Base-by-base conservation (phyloP, 495 filamentous ascomycete genomes). In the Massariosphaeria phaeospora region DNA sequence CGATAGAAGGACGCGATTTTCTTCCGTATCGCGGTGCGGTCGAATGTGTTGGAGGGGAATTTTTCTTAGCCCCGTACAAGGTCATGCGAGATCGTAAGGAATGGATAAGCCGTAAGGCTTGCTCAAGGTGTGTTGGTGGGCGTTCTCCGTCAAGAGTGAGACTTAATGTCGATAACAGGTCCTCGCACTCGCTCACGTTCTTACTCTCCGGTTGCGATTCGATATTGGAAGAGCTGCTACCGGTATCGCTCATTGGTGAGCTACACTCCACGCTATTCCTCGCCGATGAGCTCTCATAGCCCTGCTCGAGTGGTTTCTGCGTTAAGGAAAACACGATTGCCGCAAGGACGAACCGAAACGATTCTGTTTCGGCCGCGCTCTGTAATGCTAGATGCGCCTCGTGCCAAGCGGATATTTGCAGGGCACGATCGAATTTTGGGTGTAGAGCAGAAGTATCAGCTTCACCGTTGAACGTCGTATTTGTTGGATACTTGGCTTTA, bases 301-400 rank as follows among this genome's bases (percentile, higher is more conserved):
- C 17, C 13, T 43, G 46, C 11, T 48, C 44, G 13, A 43, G 49
- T 2, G 73, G 74, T 24, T 61, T 61, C 44, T 77, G 74, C 2
- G 74, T 74, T 18, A 77, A 51, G 26, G 70, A 70, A 57, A 76
- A 76, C 6, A 77, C 68, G 7, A 77, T 70, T 13, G 72, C 67
- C 17, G 75, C 75, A 43, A 74, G 74, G 1, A 70, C 63, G 21
- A 76, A 60, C 20, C 73, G 64, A 41, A 74, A 75, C 2, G 74
- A 77, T n/a, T 70, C 67, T 3, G 74, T 67, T 1, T 59, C 64
- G 0, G 62, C 54, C 6, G 67, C 65, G 35, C 67, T 55, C 41
- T 72, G 59, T 25, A 77, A 51, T 4, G 70, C 70, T 10, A 64
- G 56, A 0, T 63, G 55, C n/a, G 74, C 74, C 56, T 76, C 64